phyloP scores from a whole-genome alignment of 1,139 yeast species.

The Debaryomyces subglobosus region DNA sequence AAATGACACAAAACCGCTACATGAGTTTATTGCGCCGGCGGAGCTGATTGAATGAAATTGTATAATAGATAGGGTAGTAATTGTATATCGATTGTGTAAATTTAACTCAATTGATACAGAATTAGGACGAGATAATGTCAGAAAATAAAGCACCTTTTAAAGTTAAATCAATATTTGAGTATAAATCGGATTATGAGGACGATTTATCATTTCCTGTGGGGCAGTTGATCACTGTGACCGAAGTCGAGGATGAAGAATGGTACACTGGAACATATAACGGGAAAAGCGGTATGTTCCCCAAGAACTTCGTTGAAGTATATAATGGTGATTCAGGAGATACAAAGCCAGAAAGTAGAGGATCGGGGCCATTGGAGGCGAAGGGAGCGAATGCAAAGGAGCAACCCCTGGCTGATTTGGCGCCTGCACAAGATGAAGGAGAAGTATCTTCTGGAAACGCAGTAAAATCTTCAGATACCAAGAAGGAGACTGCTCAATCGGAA shows the following conservation, averaged over 20 bases:
- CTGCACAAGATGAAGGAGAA: neutral
- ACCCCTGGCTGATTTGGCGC: conserved; percentile 10
- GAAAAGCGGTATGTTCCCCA: conserved; percentile 82
- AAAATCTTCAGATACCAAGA: conserved; percentile 5
- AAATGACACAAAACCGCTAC: conserved; percentile 9
- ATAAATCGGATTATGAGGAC: conserved; percentile 79
- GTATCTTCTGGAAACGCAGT: neutral
- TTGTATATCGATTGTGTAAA: conserved; percentile 5
- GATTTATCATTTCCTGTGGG: conserved; percentile 75
- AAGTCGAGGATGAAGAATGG: conserved; percentile 90
- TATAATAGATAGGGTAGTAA: neutral
- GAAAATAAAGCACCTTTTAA: conserved; percentile 53
- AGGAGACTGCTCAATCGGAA: conserved; percentile 9
- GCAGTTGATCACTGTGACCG: conserved; percentile 71
- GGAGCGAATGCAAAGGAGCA: conserved; percentile 2
- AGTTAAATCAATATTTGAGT: conserved; percentile 72
- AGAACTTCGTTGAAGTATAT: conserved; percentile 67
- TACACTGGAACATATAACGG: conserved; percentile 67
- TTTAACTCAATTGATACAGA: conserved; percentile 7
- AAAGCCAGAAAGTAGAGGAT: neutral
- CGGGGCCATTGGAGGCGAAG: neutral
- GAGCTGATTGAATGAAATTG: conserved; percentile 1
- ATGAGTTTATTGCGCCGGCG: conserved; percentile 10
- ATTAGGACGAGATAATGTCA: conserved; percentile 1
- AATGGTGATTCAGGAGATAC: neutral